These are phyloP conservation scores for Thermomucor indicae-seudaticae DNA, from an alignment of 371 early-diverging fungal genomes.

Conservation along the genomic window DNA sequence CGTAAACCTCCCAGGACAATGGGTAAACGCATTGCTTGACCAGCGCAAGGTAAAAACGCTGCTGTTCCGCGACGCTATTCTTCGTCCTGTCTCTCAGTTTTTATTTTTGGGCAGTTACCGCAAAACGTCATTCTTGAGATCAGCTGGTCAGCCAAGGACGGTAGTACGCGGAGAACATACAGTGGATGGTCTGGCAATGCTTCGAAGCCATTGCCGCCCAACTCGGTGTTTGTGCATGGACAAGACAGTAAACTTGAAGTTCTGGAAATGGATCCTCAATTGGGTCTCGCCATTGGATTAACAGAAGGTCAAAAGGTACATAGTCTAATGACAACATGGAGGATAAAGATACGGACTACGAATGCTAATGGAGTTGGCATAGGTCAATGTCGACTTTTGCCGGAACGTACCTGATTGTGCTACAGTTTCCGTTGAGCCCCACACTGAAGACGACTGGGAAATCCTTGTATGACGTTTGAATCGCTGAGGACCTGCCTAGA, in stretches of 20 bases:
- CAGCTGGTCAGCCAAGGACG: conserved; percentile 34
- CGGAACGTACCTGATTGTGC: conserved; percentile 54
- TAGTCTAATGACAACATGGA: background rate
- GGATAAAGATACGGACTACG: background rate
- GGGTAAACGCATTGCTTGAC: conserved; percentile 64
- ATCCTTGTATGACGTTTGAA: conserved; percentile 55
- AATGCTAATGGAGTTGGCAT: background rate
- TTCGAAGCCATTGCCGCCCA: conserved; percentile 36
- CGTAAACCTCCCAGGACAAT: conserved; percentile 59
- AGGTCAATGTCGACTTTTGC: conserved; percentile 66
- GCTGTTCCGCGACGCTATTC: conserved; percentile 2
- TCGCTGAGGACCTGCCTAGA: background rate
- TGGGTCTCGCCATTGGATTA: conserved; percentile 62
- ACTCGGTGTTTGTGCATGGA: conserved; percentile 37
- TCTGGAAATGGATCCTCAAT: conserved; percentile 73
- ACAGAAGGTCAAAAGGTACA: conserved; percentile 65
- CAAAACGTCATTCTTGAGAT: conserved; percentile 65
- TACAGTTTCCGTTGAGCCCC: conserved; percentile 75
- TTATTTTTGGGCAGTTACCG: conserved; percentile 31
- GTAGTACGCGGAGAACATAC: conserved; percentile 40
- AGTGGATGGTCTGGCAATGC: conserved; percentile 73
- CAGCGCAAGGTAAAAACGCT: conserved; percentile 50
- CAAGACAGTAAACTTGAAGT: conserved; percentile 46
- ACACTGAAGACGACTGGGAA: conserved; percentile 85
- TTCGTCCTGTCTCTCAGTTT: conserved; percentile 26